Base-by-base conservation (phyloP, 169 alveolate species). In the Plasmodium coatneyi region DNA sequence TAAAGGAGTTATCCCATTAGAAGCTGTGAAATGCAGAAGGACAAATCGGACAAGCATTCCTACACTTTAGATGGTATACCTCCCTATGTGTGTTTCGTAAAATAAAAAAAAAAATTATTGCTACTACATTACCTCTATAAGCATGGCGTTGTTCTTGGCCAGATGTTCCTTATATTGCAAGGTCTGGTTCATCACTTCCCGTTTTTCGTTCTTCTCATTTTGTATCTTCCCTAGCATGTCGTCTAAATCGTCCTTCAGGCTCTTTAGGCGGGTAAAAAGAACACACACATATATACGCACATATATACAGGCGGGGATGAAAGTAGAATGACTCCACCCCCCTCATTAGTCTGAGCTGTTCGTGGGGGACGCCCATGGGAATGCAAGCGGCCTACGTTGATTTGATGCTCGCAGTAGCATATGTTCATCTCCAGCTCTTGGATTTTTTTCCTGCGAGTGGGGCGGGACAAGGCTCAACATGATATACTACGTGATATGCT, bases 321-420 rank as follows among this genome's bases (percentile, higher is more conserved):
- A 25, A 19, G 5, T 0, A 34, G 34, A 19, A 25, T 60, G 32
- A 25, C 74, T 16, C 14, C 16, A 22, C 36, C 5, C 36, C 36
- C 36, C 74, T n/a, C 4, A 19, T 66, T 66, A 7, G 19, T 66
- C 41, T 25, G 30, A 5, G 76, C 36, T 66, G 36, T 28, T 1
- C 3, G 3, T 32, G 39, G 39, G 76, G 6, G 30, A 7, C 5
- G 34, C 12, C 30, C 30, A 2, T 6, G 5, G 19, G 32, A 19
- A 66, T 25, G 32, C 2, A 71, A 46, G 6, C 16, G 30, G 16
- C 92, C 5, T 86, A 86, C 93, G 41, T 86, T 86, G 56, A 86
- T 86, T 19, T 86, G 93, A 28, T 86, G 93, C n/a, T 86, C 93
- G 19, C 93, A 86, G 43, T 86, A 86, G 28, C 84, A 70, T 6